Base-by-base conservation (phyloP, 345 rosid genomes). In the Trapa bicornis region DNA sequence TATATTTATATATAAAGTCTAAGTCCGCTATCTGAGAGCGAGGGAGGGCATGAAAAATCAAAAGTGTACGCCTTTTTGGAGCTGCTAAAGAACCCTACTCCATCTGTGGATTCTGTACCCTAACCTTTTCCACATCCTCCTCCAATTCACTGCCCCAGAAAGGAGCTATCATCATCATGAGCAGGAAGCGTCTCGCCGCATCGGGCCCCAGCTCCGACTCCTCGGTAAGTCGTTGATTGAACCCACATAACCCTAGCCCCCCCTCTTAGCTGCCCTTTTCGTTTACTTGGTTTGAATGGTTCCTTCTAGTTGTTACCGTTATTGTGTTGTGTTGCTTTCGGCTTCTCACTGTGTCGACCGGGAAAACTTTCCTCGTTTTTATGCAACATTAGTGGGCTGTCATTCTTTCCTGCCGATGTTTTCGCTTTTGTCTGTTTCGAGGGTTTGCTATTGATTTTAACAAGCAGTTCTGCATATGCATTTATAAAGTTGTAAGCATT, bases 121-220 rank as follows among this genome's bases (percentile, higher is more conserved):
- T 43, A 8, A 22, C 38, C 70, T 14, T 45, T 58, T 9, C 8
- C 43, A 33, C 29, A 22, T 22, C 15, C 38, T 17, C 65, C 12
- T 36, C 50, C 63, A 56, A 54, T 69, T 54, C 60, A 22, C 13
- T 16, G 53, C 10, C 32, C 45, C 35, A 57, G 53, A 39, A 50
- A n/a, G 8, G 8, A 60, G 41, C 68, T 4, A 78, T 75, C 74
- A 17, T 5, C n/a, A 86, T 86, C 92, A 90, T 76, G 72, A 92
- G 88, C 58, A 38, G 84, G 33, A 93, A 90, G 75, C 92, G 94
- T 39, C 73, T 81, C 67, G 88, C 89, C 53, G 68, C 71, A 29
- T 80, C 87, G 67, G 89, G 82, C 64, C 75, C 84, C 54, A 75
- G 67, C 58, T 73, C 78, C 60, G 86, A 79, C 47, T 62, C 86